Base-by-base conservation (phyloP, 345 rosid genomes). In the Cardamine resedifolia region DNA sequence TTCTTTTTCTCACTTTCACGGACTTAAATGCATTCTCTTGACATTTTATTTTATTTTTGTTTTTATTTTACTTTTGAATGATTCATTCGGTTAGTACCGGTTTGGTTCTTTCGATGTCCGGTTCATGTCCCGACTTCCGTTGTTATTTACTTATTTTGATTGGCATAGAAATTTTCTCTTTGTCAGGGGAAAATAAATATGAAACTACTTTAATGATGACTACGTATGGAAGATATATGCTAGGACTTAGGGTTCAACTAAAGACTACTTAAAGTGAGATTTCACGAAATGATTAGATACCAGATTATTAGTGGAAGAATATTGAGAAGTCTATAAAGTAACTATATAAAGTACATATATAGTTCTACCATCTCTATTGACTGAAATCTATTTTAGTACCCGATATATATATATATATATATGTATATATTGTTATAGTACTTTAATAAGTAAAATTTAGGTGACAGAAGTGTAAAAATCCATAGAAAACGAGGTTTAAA, bases 1-100 rank as follows among this genome's bases (percentile, higher is more conserved):
- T 38, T 4, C 41, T 23, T 50, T 48, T 61, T 43, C 66, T 53
- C 67, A 51, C 36, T 74, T 74, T 67, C 78, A 67, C 56, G 52
- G 55, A 74, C 68, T 67, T 74, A 41, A 67, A 74, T 74, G 78
- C 73, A 10, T 49, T 74, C 48, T 60, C 48, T 74, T 67, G 63
- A 74, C 68, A 30, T 74, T 56, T 62, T 66, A 30, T 74, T 56
- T 62, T 55, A 11, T 55, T 68, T 67, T 68, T 61, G 49, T 61
- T 68, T 75, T 24, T 43, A 33, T 60, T 28, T 28, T 43, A 60
- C 48, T 60, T 61, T 59, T 67, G 33, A 20, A 67, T 50, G 53
- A 66, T 67, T 58, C 49, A 73, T 27, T 28, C 33, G 60, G 43
- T 48, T 19, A 9, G 18, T 64, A 24, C 41, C 38, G 63, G 56